phyloP scores from a whole-genome alignment of 148 eudicot species.

The Vaccinium myrtillus region DNA sequence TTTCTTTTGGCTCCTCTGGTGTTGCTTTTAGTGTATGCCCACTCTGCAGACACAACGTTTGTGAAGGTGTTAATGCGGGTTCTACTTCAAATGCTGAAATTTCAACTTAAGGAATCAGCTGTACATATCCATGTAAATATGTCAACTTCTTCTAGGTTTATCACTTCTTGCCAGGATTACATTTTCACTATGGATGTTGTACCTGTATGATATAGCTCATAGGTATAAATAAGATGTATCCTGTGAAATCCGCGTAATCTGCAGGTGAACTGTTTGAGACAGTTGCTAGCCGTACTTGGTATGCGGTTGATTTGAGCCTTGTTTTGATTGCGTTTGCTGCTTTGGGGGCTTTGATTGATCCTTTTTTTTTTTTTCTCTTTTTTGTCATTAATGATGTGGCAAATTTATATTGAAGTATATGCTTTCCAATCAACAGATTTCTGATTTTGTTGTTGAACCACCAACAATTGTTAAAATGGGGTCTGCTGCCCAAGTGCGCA shows the following conservation, averaged over 20 bases:
- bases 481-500: background rate
- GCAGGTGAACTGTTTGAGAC: background rate
- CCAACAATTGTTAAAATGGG: background rate
- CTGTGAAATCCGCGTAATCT: background rate
- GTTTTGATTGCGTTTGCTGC: background rate
- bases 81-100: constrained; percentile 26
- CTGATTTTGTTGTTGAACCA: background rate
- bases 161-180: background rate
- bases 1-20: background rate
- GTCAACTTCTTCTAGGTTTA: background rate
- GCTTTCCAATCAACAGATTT: background rate
- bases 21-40: constrained; percentile 65
- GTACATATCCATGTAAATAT: constrained; percentile 11
- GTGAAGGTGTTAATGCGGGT: constrained; percentile 29
- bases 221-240: background rate
- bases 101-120: constrained; percentile 22
- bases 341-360: background rate
- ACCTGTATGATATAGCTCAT: background rate
- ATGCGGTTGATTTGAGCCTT: background rate
- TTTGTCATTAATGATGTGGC: background rate
- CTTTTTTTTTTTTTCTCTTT: background rate
- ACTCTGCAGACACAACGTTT: constrained; percentile 68
- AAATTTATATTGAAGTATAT: background rate
- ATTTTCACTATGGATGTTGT: background rate
- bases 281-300: background rate